Percentiles rank a stretch among this genome's conserved stretches.
Evolutionary conservation across 1,139 yeast genomes (phyloP).

Genomic region (Scheffersomyces parashehatae): DNA sequence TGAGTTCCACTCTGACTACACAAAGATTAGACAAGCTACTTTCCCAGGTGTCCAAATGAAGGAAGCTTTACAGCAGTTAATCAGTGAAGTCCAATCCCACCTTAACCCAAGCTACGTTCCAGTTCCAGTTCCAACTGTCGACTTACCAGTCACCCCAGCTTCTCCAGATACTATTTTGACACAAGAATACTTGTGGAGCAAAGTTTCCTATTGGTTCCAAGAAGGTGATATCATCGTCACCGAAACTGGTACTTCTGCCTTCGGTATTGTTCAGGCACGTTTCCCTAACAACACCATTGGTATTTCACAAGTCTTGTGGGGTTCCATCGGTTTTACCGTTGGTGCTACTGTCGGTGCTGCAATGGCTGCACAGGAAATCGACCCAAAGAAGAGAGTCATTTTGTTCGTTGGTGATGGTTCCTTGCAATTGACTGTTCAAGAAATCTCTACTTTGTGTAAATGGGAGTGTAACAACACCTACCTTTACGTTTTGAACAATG

Average conservation of each 20-base stretch:
- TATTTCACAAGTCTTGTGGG: slow-evolving; percentile 89
- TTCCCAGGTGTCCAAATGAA: slow-evolving; percentile 41
- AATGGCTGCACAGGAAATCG: slow-evolving; percentile 58
- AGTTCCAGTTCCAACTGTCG: slow-evolving; percentile 11
- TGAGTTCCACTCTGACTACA: slow-evolving; percentile 43
- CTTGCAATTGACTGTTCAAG: slow-evolving; percentile 45
- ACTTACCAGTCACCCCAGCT: slow-evolving; percentile 22
- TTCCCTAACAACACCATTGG: slow-evolving; percentile 76
- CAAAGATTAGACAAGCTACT: slow-evolving; percentile 35
- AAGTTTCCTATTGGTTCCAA: slow-evolving; percentile 69
- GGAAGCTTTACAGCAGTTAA: slow-evolving; percentile 21
- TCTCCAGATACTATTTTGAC: slow-evolving; percentile 38
- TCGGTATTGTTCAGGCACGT: slow-evolving; percentile 77
- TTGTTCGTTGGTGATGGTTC: slow-evolving; percentile 46
- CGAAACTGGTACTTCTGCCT: slow-evolving; percentile 90
- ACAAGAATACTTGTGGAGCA: slow-evolving; percentile 84
- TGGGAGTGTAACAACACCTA: slow-evolving; percentile 25
- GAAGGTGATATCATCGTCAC: slow-evolving; percentile 81
- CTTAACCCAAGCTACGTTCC: slow-evolving; percentile 10
- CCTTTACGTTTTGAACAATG: slow-evolving; percentile 40
- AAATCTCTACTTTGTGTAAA: slow-evolving; percentile 40
- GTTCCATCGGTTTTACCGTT: slow-evolving; percentile 85
- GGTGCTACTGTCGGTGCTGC: slow-evolving; percentile 87
- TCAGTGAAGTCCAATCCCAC: slow-evolving; percentile 7
- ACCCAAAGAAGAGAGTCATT: slow-evolving; percentile 34